Conservation (phyloP, 179 eudicot genomes). For the Amaranthus tricolor region DNA sequence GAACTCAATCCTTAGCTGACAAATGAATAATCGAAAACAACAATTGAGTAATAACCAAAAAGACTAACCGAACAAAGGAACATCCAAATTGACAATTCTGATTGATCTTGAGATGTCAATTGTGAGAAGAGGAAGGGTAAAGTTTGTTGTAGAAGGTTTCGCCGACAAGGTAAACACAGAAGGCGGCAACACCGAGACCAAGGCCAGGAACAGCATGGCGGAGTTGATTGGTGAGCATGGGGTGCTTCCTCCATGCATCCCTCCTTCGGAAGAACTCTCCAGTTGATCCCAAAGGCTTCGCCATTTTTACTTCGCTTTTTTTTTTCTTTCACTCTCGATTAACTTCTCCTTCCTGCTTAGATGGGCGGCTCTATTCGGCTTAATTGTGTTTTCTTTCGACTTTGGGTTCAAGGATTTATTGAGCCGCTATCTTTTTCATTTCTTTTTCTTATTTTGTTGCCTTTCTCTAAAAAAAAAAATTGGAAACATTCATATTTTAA, state of each 20-base stretch:
- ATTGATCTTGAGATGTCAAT: slow-evolving; percentile 2
- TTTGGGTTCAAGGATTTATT: too few species aligned
- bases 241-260: slow-evolving; percentile 95
- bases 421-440: too few species aligned
- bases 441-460: too few species aligned
- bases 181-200: slow-evolving; percentile 79
- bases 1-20: too few species aligned
- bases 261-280: slow-evolving; percentile 97
- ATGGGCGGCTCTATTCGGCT: too few species aligned
- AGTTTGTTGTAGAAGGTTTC: slow-evolving; percentile 66
- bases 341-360: too few species aligned
- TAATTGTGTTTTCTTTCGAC: too few species aligned
- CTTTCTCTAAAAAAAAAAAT: too few species aligned
- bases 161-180: slow-evolving; percentile 70
- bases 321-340: background rate
- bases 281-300: slow-evolving; percentile 69
- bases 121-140: slow-evolving; percentile 37
- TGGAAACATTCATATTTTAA: too few species aligned
- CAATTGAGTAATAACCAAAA: background rate
- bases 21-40: too few species aligned
- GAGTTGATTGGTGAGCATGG: slow-evolving; percentile 73
- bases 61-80: too few species aligned
- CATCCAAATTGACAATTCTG: too few species aligned
- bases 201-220: slow-evolving; percentile 88
- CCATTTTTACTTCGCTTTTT: slow-evolving; percentile 37